A percentile compares a stretch with the other conserved stretches of the same genome.
Evolutionary conservation across 1,284 basidiomycete species (phyloP).

Genomic region (Malassezia caprae): DNA sequence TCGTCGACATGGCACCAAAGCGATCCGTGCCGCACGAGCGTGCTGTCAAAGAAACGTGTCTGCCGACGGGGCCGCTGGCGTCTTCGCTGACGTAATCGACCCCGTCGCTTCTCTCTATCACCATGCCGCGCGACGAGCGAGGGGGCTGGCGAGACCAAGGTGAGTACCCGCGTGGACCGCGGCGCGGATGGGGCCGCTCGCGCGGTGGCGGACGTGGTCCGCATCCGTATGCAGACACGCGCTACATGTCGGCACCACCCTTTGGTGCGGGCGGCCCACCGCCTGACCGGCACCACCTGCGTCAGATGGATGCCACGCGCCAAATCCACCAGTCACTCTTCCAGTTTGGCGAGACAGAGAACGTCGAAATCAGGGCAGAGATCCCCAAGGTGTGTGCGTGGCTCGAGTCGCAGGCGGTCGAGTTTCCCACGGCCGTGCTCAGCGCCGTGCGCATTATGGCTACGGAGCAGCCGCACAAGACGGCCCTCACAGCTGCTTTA

Average conservation of each 20-base stretch:
- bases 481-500: slow-evolving; percentile 34
- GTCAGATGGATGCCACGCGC: slow-evolving; percentile 25
- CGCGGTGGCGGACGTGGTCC: slow-evolving; percentile 4
- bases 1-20: slow-evolving; percentile 20
- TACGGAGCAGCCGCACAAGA: slow-evolving; percentile 37
- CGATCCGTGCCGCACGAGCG: not conserved
- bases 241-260: slow-evolving; percentile 1
- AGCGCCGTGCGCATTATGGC: slow-evolving; percentile 34
- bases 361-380: slow-evolving; percentile 29
- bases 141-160: not conserved
- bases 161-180: not conserved
- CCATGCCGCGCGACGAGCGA: slow-evolving; percentile 5
- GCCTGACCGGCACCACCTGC: slow-evolving; percentile 17
- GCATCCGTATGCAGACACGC: slow-evolving; percentile 6
- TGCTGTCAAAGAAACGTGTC: not conserved
- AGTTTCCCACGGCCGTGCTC: slow-evolving; percentile 25
- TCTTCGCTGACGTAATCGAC: not conserved
- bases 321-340: slow-evolving; percentile 24
- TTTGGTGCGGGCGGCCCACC: slow-evolving; percentile 1
- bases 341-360: slow-evolving; percentile 31
- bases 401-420: slow-evolving; percentile 27
- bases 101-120: not conserved
- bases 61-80: not conserved
- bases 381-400: slow-evolving; percentile 34
- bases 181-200: slow-evolving; percentile 3